Evolutionary conservation across 306 rosid genomes (phyloP).

Genomic region (Castanospermum australe): DNA sequence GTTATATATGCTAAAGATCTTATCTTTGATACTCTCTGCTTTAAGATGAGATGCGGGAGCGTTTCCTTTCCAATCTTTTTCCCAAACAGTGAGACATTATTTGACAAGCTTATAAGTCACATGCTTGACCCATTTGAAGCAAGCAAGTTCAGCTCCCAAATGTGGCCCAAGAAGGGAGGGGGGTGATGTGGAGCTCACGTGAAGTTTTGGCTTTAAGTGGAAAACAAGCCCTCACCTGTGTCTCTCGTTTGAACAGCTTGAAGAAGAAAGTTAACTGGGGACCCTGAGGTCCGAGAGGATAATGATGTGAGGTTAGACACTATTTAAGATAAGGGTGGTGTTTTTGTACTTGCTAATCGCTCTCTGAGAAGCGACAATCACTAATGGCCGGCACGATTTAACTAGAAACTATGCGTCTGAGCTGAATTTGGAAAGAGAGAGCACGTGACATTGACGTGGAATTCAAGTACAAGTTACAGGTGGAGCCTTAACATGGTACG

Average conservation of each 20-base stretch:
- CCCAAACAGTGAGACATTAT: conserved; percentile 43
- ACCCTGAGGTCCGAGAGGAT: conserved; percentile 30
- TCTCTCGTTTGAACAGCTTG: background rate
- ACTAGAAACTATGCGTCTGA: conserved; percentile 36
- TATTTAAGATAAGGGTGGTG: conserved; percentile 37
- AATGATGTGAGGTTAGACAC: conserved; percentile 45
- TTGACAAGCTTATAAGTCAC: conserved; percentile 41
- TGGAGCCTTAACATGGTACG: conserved; percentile 43
- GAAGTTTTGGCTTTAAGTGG: conserved; percentile 29
- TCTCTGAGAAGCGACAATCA: conserved; percentile 33
- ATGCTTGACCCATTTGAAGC: conserved; percentile 25
- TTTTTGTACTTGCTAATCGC: conserved; percentile 34
- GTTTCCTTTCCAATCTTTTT: conserved; percentile 41
- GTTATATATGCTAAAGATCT: conserved; percentile 34
- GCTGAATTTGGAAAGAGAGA: conserved; percentile 27
- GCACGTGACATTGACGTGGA: conserved; percentile 43
- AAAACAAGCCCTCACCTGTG: conserved; percentile 21
- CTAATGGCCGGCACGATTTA: conserved; percentile 56
- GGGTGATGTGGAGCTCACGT: conserved; percentile 35
- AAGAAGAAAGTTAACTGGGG: conserved; percentile 9
- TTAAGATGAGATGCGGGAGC: conserved; percentile 46
- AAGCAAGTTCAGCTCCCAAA: conserved; percentile 17
- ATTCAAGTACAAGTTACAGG: conserved; percentile 42
- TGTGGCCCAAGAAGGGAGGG: conserved; percentile 11
- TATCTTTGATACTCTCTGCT: conserved; percentile 44